These are phyloP conservation scores for Backusella parvicylindrica DNA, from an alignment of 192 early-diverging fungal genomes.

Conservation along the genomic window DNA sequence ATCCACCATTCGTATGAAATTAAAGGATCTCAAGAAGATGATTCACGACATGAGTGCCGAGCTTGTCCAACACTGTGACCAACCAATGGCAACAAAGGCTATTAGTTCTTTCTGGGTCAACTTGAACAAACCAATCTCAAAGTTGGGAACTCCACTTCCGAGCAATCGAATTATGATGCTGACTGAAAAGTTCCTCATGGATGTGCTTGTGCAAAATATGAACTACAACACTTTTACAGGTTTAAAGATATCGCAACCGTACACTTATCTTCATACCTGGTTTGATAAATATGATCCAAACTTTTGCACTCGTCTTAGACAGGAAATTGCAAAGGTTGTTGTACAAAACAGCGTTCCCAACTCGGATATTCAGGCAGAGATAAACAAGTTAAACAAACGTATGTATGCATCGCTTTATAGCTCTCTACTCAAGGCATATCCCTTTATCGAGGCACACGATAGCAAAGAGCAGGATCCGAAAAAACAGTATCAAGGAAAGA, in stretches of 20 bases:
- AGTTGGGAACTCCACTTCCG: conserved; percentile 36
- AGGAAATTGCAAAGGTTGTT: conserved; percentile 28
- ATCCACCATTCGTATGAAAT: conserved; percentile 33
- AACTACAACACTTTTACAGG: conserved; percentile 41
- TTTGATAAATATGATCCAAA: conserved; percentile 24
- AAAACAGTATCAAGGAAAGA: conserved; percentile 18
- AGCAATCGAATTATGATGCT: conserved; percentile 41
- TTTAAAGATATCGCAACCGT: conserved; percentile 11
- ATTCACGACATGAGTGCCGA: conserved; percentile 36
- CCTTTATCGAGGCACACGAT: conserved; percentile 27
- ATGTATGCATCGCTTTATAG: conserved; percentile 18
- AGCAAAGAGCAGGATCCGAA: conserved; percentile 14
- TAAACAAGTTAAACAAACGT: background rate
- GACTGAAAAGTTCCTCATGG: conserved; percentile 52
- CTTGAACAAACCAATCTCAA: conserved; percentile 26
- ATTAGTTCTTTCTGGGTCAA: conserved; percentile 32
- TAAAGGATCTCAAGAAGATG: conserved; percentile 34
- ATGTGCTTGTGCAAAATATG: conserved; percentile 42
- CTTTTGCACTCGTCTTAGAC: conserved; percentile 27
- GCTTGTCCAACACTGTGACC: conserved; percentile 22
- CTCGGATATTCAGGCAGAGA: conserved; percentile 13
- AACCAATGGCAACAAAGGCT: conserved; percentile 21
- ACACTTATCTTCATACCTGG: conserved; percentile 7
- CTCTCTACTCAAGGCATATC: conserved; percentile 24
- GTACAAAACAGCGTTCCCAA: background rate